These are phyloP conservation scores for Berkeleyomyces rouxiae DNA, from an alignment of 2,329 filamentous ascomycete genomes.

Conservation along the genomic window DNA sequence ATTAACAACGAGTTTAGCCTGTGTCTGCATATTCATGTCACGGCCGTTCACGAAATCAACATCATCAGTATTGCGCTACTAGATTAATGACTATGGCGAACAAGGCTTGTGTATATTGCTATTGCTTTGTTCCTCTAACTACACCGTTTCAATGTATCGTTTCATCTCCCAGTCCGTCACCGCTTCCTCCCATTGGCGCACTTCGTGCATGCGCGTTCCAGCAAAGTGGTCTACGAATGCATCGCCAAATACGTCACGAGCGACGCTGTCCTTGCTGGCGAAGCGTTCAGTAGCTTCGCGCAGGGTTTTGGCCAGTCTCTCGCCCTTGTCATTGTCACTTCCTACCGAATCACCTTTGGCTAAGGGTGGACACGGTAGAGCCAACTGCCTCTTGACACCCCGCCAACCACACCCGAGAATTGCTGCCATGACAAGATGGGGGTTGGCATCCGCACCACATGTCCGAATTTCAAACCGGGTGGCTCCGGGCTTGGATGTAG, in stretches of 20 bases:
- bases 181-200: constrained; percentile 81
- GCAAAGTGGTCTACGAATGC: constrained; percentile 92
- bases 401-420: constrained; percentile 80
- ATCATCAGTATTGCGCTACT: no score
- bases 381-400: constrained; percentile 81
- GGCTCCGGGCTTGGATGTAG: constrained; percentile 65
- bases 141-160: constrained; percentile 65
- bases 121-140: constrained; percentile 9
- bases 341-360: constrained; percentile 75
- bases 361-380: constrained; percentile 65
- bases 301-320: constrained; percentile 65
- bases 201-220: constrained; percentile 82
- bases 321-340: constrained; percentile 50
- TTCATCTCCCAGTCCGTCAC: constrained; percentile 89
- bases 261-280: constrained; percentile 60
- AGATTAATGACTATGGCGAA: no score
- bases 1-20: no score
- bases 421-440: constrained; percentile 71
- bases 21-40: no score
- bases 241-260: constrained; percentile 86
- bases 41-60: no score
- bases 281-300: constrained; percentile 74
- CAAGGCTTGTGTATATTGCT: not conserved
- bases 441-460: constrained; percentile 84
- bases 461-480: constrained; percentile 89